These are phyloP conservation scores for Tuctoria greenei DNA, from an alignment of 176 grass and related monocot genomes.

Conservation along the genomic window DNA sequence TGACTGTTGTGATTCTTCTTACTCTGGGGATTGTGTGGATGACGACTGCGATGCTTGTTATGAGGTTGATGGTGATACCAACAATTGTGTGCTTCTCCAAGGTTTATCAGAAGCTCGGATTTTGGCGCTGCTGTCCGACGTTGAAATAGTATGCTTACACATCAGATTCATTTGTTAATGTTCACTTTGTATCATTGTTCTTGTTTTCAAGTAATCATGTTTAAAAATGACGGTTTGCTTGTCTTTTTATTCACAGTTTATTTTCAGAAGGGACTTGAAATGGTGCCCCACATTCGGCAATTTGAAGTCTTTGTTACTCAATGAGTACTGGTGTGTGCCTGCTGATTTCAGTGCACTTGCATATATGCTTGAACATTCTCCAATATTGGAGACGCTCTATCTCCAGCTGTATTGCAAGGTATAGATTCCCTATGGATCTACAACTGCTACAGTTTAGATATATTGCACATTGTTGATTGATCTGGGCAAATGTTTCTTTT, in stretches of 20 bases:
- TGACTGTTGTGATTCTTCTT: no score
- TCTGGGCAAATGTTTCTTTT: not conserved
- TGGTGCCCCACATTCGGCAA: slow-evolving; percentile 8
- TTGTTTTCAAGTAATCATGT: not conserved
- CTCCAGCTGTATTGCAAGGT: not conserved
- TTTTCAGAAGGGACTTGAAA: slow-evolving; percentile 15
- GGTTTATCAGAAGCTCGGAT: not conserved
- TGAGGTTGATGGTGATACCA: not conserved
- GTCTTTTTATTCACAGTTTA: not conserved
- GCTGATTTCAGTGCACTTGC: not conserved
- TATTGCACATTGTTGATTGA: not conserved
- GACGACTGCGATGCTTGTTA: not conserved
- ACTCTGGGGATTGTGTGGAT: not conserved
- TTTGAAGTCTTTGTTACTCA: not conserved
- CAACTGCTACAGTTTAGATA: not conserved
- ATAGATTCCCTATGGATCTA: not conserved
- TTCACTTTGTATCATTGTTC: no score
- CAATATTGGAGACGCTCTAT: slow-evolving; percentile 20
- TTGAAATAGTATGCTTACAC: not conserved
- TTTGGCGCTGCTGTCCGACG: not conserved
- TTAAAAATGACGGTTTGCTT: not conserved
- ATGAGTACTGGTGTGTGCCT: not conserved
- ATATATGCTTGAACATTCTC: slow-evolving; percentile 16
- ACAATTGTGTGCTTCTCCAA: not conserved
- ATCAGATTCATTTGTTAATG: not conserved